phyloP scores from a whole-genome alignment of 352 stramenopile genomes.

The Phytopythium kandeliae region DNA sequence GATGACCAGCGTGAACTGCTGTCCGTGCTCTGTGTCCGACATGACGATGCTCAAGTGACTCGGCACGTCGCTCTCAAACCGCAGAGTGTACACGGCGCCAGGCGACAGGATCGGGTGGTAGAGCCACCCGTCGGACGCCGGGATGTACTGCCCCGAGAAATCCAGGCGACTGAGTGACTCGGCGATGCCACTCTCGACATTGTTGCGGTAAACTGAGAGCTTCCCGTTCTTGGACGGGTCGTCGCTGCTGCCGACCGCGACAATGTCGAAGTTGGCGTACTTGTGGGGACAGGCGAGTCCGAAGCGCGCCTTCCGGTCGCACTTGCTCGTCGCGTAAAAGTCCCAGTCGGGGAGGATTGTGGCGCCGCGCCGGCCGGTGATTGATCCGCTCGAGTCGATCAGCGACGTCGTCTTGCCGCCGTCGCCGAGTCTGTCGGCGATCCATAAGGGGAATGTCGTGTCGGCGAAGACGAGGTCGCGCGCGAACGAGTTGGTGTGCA shows the following conservation, averaged over 20 bases:
- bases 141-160: constrained; percentile 29
- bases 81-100: constrained; percentile 20
- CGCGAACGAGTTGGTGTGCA: constrained; percentile 17
- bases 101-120: constrained; percentile 35
- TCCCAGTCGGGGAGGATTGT: constrained; percentile 27
- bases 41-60: constrained; percentile 15
- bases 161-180: constrained; percentile 7
- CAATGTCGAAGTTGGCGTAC: constrained; percentile 36
- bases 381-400: constrained; percentile 16
- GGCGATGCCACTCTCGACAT: constrained; percentile 5
- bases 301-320: constrained; percentile 7
- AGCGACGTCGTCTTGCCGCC: constrained; percentile 29
- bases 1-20: constrained; percentile 17
- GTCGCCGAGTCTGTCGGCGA: constrained; percentile 21
- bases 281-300: constrained; percentile 28
- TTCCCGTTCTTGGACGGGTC: constrained; percentile 16
- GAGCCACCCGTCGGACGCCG: constrained; percentile 23
- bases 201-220: constrained; percentile 20
- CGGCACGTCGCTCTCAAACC: constrained; percentile 21
- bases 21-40: constrained; percentile 13
- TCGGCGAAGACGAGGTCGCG: constrained; percentile 18
- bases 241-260: constrained; percentile 14
- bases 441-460: constrained; percentile 15
- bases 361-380: constrained; percentile 14
- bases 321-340: constrained; percentile 21